Percentiles rank a stretch among this genome's conserved stretches.
phyloP scores from a whole-genome alignment of 106 monocot species.

The Acanthochlamys bracteata region DNA sequence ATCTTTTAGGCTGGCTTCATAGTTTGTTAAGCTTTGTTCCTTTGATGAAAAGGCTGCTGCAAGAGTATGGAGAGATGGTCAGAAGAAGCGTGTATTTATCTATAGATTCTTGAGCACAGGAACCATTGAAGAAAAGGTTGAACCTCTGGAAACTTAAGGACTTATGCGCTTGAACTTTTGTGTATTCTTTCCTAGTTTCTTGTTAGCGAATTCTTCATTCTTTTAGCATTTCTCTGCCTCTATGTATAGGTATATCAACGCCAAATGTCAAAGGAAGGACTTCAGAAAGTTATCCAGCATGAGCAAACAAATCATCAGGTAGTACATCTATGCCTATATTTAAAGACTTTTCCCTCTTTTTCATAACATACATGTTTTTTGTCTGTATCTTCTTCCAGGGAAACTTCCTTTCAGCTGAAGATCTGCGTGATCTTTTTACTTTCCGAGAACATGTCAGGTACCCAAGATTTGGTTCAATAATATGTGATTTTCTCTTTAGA shows the following conservation, averaged over 20 bases:
- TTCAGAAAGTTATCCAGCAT: conserved; percentile 95
- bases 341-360: not conserved
- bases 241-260: conserved; percentile 81
- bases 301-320: conserved; percentile 41
- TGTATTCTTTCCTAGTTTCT: too few species aligned
- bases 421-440: conserved; percentile 89
- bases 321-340: conserved; percentile 21
- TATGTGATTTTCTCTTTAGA: not conserved
- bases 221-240: too few species aligned
- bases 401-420: conserved; percentile 73
- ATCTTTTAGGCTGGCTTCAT: not conserved
- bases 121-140: conserved; percentile 98
- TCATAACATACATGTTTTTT: not conserved
- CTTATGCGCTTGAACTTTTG: too few species aligned
- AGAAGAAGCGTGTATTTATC: conserved; percentile 92
- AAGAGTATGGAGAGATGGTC: conserved; percentile 99
- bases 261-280: conserved; percentile 99
- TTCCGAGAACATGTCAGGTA: conserved; percentile 73
- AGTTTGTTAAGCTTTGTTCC: not conserved
- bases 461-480: not conserved
- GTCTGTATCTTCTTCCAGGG: conserved; percentile 49
- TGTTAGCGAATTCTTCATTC: too few species aligned
- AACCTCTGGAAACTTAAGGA: too few species aligned
- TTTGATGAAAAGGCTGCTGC: conserved; percentile 65
- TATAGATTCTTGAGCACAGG: conserved; percentile 92